A percentile compares a stretch with the other conserved stretches of the same genome.
These are phyloP conservation scores for Podaxis pistillaris DNA, from an alignment of 768 basidiomycete species.

Conservation along the genomic window DNA sequence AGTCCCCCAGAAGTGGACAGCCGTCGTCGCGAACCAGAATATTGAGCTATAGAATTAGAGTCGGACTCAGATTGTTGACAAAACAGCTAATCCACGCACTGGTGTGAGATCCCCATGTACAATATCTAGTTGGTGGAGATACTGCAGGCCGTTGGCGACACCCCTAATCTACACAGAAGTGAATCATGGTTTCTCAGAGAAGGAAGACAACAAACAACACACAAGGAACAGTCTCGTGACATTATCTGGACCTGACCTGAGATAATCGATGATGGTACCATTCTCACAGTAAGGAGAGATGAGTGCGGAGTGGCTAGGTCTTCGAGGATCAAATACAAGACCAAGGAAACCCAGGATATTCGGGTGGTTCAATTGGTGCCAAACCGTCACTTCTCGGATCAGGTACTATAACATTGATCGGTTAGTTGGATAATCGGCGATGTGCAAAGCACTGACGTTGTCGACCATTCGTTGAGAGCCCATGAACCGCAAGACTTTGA, in stretches of 20 bases:
- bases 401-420: conserved; percentile 9
- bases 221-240: conserved; percentile 11
- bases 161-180: not conserved
- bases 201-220: not conserved
- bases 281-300: conserved; percentile 1
- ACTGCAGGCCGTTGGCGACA: not conserved
- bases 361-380: conserved; percentile 16
- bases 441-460: no score
- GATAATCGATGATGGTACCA: not conserved
- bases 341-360: conserved; percentile 20
- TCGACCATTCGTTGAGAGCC: no score
- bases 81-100: not conserved
- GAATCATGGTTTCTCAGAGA: not conserved
- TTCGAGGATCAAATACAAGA: not conserved
- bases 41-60: not conserved
- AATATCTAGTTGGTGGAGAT: not conserved
- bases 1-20: not conserved
- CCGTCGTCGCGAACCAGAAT: not conserved
- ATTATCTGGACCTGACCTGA: not conserved
- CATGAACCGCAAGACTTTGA: no score
- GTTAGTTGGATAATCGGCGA: no score
- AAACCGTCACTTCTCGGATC: conserved; percentile 16
- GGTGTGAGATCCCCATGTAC: not conserved
- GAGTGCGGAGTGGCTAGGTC: conserved; percentile 9
- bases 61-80: not conserved